phyloP scores from a whole-genome alignment of 2,329 filamentous ascomycete species.

The Cercospora zeina region DNA sequence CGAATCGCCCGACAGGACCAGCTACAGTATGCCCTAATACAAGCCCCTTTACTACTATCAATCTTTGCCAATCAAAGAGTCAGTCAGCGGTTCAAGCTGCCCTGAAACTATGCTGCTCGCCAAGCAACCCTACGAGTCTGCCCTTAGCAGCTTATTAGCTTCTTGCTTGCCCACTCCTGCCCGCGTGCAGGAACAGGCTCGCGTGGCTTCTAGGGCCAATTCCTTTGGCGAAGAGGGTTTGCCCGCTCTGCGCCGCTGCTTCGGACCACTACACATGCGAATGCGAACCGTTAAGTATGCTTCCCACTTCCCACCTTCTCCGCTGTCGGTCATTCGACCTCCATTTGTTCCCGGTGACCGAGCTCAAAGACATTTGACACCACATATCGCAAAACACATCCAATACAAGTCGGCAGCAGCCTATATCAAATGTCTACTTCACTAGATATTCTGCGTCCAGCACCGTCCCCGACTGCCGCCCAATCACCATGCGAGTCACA shows the following conservation, averaged over 20 bases:
- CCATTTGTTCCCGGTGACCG: background rate
- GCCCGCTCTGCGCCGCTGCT: background rate
- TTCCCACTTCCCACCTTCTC: background rate
- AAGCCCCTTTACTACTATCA: background rate
- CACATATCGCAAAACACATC: background rate
- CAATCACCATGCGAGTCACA: background rate
- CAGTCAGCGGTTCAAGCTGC: background rate
- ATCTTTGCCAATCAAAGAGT: background rate
- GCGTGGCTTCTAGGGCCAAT: constrained; percentile 13
- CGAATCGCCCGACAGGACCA: background rate
- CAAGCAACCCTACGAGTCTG: background rate
- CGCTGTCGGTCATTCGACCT: background rate
- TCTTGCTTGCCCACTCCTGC: constrained; percentile 5
- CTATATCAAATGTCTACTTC: constrained; percentile 20
- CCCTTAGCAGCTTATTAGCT: background rate
- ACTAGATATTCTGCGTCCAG: constrained; percentile 24
- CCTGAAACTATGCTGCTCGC: background rate
- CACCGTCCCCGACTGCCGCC: constrained; percentile 15
- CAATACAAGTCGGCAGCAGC: background rate
- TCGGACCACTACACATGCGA: background rate
- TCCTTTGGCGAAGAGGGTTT: constrained; percentile 7
- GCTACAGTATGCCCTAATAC: background rate
- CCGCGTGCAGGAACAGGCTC: constrained; percentile 8
- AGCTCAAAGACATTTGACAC: background rate
- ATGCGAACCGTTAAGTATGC: background rate